Evolutionary conservation across 148 eudicot species (phyloP), one percentile per base, ranked within the genome.

Genomic region (Vaccinium vitisidaea): DNA sequence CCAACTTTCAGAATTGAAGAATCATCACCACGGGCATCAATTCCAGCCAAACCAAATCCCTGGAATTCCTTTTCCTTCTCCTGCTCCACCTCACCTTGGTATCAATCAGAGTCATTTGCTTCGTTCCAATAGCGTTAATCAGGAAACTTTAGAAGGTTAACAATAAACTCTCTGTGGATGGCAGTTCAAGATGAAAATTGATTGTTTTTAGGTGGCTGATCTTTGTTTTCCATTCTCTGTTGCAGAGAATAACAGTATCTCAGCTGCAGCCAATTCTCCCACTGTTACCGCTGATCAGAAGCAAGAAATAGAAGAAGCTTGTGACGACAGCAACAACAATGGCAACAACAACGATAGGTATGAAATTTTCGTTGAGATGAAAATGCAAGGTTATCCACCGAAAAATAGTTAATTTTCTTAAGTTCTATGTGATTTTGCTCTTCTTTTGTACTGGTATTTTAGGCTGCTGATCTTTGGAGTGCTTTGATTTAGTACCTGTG

Each of bases 1-100:
- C 71, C 95, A 97, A 69, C 89, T 97, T 69, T 80, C 91, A 76
- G 98, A 97, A 67, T 69, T 94, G 85, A 94, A 92, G 78, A 90
- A 86, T 82, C 90, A 86, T 32, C 89, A 85, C 25, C 86, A 77
- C 53, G 90, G 82, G 30, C 88, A 58, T 25, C 92, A 87, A 18
- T 85, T 88, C 70, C 95, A 88, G 2, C 88, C 88, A 25, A 87
- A 74, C 82, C 75, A 81, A 11, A 75, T 27, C 74, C 43, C 39
- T 69, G 74, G 87, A 86, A 48, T 77, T 85, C 77, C 73, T 71
- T 81, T 86, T 83, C 14, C 89, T 10, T 87, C 88, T 2, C 89
- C 91, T 5, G 59, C 77, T 25, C 87, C 54, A 39, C 63, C 90
- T 49, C 88, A 83, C 23, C 61, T 48, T 11, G 83, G 81, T 1